Base-by-base conservation (phyloP, 1,284 basidiomycete species). In the Tetrapyrgos nigripes region DNA sequence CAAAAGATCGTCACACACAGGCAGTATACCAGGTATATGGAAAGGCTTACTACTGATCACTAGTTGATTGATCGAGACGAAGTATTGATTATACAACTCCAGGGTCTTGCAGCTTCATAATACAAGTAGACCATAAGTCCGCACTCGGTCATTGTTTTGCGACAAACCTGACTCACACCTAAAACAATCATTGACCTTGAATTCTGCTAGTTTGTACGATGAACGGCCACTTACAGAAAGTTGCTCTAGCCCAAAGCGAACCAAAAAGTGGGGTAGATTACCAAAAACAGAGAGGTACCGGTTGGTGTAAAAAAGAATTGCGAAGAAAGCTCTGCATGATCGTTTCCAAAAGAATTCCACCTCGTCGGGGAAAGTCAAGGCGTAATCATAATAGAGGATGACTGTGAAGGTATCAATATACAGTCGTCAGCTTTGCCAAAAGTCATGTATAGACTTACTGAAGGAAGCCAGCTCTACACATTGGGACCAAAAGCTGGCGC, bases 351-450 rank as follows among this genome's bases (percentile, higher is more conserved):
- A 79, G 19, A 70, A 66, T 17, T 69, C 67, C 28, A 76, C 56
- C 60, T 82, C 80, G 11, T 58, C 55, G 2, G 68, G 52, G 14
- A 80, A 51, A 1, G 78, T 82, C 31, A 80, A 64, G 6, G 68
- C 10, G 55, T 77, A 78, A 60, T 82, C 79, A 48, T 80, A 80
- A 46, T 74, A 72, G 9, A 81, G 69, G 37, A 79, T 67, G 1
- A 55, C 76, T 79, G 37, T 9, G 17, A n/a, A 40, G 17, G 6
- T 33, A 14, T 33, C 14, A 14, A 14, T 33, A 33, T 14, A 14
- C 14, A n/a, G 37, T 40, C 37, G 8, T 33, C 8, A 33, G 31
- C 8, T 33, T 8, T 8, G 8, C 31, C 8, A 33, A n/a, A 40
- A n/a, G 8, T 6, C 14, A n/a, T 17, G 4, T 40, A 40, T 40